Evolutionary conservation across 2,329 filamentous ascomycete species (phyloP).

Genomic region (Talaromyces sp.): DNA sequence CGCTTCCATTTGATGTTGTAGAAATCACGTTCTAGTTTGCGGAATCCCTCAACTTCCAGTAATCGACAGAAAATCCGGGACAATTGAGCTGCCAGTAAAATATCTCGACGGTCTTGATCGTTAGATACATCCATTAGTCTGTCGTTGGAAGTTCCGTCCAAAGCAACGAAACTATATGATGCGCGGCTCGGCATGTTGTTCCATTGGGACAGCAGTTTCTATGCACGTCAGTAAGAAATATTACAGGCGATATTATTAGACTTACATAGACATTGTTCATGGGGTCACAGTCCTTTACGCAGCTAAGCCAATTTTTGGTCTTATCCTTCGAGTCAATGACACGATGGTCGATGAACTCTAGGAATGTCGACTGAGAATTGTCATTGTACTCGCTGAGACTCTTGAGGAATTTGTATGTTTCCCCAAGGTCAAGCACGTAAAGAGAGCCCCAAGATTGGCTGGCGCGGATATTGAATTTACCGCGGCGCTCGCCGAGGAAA

Average conservation of each 20-base stretch:
- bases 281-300: slow-evolving; percentile 40
- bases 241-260: slow-evolving; percentile 8
- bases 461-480: slow-evolving; percentile 44
- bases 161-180: slow-evolving; percentile 40
- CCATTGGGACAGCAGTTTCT: slow-evolving; percentile 43
- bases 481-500: slow-evolving; percentile 38
- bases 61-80: slow-evolving; percentile 47
- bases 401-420: slow-evolving; percentile 42
- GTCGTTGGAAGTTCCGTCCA: slow-evolving; percentile 30
- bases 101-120: slow-evolving; percentile 36
- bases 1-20: slow-evolving; percentile 48
- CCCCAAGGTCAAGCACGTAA: slow-evolving; percentile 42
- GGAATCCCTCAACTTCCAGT: slow-evolving; percentile 47
- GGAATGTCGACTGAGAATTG: slow-evolving; percentile 38
- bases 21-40: slow-evolving; percentile 43
- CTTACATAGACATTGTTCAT: slow-evolving; percentile 42
- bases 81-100: slow-evolving; percentile 44
- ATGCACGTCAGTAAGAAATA: neutral
- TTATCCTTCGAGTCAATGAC: slow-evolving; percentile 45
- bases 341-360: slow-evolving; percentile 45
- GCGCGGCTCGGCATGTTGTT: slow-evolving; percentile 49
- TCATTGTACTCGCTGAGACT: slow-evolving; percentile 37
- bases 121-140: slow-evolving; percentile 41
- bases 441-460: slow-evolving; percentile 42
- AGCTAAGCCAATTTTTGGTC: slow-evolving; percentile 44